These are phyloP conservation scores for Bolboschoenus planiculmis DNA, from an alignment of 176 grass and related monocot species.

Conservation along the genomic window DNA sequence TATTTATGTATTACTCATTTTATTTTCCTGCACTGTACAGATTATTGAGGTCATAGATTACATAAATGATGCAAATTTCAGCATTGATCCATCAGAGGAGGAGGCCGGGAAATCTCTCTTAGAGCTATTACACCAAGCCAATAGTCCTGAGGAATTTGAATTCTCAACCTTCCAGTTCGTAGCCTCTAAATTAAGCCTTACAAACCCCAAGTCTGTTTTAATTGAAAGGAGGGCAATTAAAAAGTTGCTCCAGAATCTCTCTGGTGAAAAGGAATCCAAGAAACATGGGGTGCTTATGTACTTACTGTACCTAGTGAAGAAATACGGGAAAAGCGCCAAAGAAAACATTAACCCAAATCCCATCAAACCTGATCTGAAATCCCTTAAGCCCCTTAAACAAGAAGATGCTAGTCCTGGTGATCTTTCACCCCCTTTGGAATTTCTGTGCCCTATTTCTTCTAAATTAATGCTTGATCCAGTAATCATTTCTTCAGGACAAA, in stretches of 20 bases:
- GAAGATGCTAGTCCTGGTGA: slow-evolving; percentile 10
- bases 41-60: slow-evolving; percentile 64
- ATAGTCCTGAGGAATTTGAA: slow-evolving; percentile 65
- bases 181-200: slow-evolving; percentile 68
- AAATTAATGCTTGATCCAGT: slow-evolving; percentile 87
- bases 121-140: slow-evolving; percentile 46
- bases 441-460: slow-evolving; percentile 83
- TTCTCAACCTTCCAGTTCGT: slow-evolving; percentile 53
- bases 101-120: slow-evolving; percentile 66
- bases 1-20: slow-evolving; percentile 11
- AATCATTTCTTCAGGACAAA: slow-evolving; percentile 85
- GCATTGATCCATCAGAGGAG: slow-evolving; percentile 56
- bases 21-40: slow-evolving; percentile 33
- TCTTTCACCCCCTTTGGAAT: slow-evolving; percentile 54
- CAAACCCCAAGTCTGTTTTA: slow-evolving; percentile 76
- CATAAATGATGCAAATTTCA: slow-evolving; percentile 57
- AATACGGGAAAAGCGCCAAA: slow-evolving; percentile 58
- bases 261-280: slow-evolving; percentile 43
- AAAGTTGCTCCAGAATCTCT: slow-evolving; percentile 51
- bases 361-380: slow-evolving; percentile 32
- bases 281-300: slow-evolving; percentile 58
- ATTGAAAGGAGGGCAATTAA: slow-evolving; percentile 79
- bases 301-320: slow-evolving; percentile 58
- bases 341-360: slow-evolving; percentile 29
- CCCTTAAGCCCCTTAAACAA: slow-evolving; percentile 13